A percentile compares a stretch with the other conserved stretches of the same genome.
phyloP scores from a whole-genome alignment of 208 protist genomes.

The Trypanosoma grayi region DNA sequence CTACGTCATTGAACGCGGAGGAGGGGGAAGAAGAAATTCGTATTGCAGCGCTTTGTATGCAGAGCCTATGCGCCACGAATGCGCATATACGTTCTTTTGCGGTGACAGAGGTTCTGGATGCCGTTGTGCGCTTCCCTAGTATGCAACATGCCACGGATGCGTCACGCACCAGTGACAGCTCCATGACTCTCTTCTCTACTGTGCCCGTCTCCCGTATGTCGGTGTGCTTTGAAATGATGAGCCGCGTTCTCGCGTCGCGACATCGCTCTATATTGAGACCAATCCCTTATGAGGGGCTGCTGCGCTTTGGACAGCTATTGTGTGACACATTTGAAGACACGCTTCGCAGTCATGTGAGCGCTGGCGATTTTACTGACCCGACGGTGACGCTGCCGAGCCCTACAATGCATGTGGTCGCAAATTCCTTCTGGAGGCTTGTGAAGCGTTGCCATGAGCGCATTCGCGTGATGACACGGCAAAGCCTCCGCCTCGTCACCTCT shows the following conservation, averaged over 20 bases:
- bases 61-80: constrained; percentile 64
- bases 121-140: constrained; percentile 37
- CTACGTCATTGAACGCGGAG: neutral
- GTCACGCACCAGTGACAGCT: neutral
- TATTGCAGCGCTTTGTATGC: constrained; percentile 61
- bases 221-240: constrained; percentile 60
- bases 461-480: constrained; percentile 42
- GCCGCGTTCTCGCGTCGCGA: constrained; percentile 45
- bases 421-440: constrained; percentile 50
- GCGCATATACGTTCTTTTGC: constrained; percentile 60
- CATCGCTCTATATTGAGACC: constrained; percentile 14
- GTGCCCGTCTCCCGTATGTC: constrained; percentile 26
- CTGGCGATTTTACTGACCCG: constrained; percentile 7
- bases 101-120: constrained; percentile 72
- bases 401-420: constrained; percentile 44
- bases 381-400: constrained; percentile 24
- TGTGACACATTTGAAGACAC: constrained; percentile 78
- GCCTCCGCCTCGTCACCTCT: constrained; percentile 22
- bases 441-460: constrained; percentile 61
- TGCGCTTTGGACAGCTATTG: constrained; percentile 62
- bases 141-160: neutral
- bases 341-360: constrained; percentile 27
- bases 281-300: constrained; percentile 33
- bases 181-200: constrained; percentile 4
- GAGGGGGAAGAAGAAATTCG: neutral